These are phyloP conservation scores for Linnemannia exigua DNA, from an alignment of 192 early-diverging fungal genomes.

Conservation along the genomic window DNA sequence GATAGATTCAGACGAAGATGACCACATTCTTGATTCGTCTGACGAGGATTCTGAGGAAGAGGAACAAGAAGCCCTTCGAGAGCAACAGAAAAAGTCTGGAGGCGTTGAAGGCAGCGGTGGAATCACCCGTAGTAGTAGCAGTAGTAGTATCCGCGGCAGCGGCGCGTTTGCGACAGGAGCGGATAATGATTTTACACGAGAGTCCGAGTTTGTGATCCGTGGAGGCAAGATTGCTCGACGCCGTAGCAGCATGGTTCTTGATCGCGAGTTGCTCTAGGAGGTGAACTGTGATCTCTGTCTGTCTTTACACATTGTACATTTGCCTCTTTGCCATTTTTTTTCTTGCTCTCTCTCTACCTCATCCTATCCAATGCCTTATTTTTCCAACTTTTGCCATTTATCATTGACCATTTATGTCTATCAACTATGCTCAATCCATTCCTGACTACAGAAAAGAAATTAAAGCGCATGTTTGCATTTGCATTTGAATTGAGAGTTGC, in stretches of 20 bases:
- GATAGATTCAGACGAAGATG: conserved; percentile 49
- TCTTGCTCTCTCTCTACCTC: not conserved
- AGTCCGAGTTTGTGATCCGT: conserved; percentile 51
- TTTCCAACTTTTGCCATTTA: not conserved
- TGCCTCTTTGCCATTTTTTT: not conserved
- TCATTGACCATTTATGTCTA: too few relatives aligned
- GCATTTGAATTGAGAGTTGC: too few relatives aligned
- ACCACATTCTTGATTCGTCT: conserved; percentile 40
- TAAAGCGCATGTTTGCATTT: not conserved
- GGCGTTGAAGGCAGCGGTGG: not conserved
- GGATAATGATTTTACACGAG: conserved; percentile 32
- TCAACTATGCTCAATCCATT: too few relatives aligned
- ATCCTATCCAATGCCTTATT: not conserved
- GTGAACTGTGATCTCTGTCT: not conserved
- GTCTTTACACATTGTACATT: not conserved
- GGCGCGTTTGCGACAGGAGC: conserved; percentile 23
- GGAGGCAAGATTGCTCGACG: conserved; percentile 55
- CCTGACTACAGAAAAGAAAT: not conserved
- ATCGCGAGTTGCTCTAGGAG: conserved; percentile 25
- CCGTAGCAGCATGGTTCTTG: conserved; percentile 49
- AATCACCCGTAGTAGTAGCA: not conserved
- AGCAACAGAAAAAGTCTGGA: conserved; percentile 10
- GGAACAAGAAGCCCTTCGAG: not conserved
- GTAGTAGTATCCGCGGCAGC: not conserved
- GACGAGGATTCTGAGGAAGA: conserved; percentile 41